Evolutionary conservation across 768 basidiomycete genomes (phyloP).

Genomic region (Kwoniella newhampshirensis): DNA sequence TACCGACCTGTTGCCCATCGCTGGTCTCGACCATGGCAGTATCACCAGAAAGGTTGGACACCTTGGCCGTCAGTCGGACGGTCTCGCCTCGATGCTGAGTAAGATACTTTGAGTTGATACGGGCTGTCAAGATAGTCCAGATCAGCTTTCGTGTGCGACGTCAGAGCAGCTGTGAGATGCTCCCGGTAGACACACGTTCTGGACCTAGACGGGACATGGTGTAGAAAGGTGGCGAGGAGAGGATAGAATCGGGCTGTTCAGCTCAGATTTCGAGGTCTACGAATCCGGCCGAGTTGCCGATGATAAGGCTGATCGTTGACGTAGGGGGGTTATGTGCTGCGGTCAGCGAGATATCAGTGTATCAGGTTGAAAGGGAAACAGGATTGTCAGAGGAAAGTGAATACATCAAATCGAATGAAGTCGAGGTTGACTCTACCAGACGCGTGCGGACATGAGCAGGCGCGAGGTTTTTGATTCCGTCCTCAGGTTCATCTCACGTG

Average conservation of each 20-base stretch:
- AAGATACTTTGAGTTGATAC: slow-evolving; percentile 67
- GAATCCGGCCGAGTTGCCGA: too few relatives aligned
- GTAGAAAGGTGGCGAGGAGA: neutral
- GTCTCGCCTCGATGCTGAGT: slow-evolving; percentile 60
- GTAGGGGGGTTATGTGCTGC: too few relatives aligned
- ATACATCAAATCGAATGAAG: neutral
- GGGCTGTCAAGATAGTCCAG: slow-evolving; percentile 49
- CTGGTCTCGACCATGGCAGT: slow-evolving; percentile 64
- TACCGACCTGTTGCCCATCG: slow-evolving; percentile 64
- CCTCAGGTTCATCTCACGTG: slow-evolving; percentile 9
- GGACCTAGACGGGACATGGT: slow-evolving; percentile 38
- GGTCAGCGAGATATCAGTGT: too few relatives aligned
- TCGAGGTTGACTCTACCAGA: neutral
- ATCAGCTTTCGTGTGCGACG: neutral
- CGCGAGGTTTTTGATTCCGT: neutral
- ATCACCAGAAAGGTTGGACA: slow-evolving; percentile 60
- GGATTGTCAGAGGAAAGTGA: slow-evolving; percentile 1
- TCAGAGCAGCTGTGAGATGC: too few relatives aligned
- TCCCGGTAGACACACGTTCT: slow-evolving; percentile 43
- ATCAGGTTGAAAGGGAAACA: too few relatives aligned
- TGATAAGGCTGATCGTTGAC: too few relatives aligned
- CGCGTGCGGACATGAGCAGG: slow-evolving; percentile 7
- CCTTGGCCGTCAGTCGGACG: slow-evolving; percentile 65
- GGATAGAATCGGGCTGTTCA: neutral
- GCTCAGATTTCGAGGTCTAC: neutral